Conservation (phyloP, 2,329 filamentous ascomycete species). For the Phoma sp. region DNA sequence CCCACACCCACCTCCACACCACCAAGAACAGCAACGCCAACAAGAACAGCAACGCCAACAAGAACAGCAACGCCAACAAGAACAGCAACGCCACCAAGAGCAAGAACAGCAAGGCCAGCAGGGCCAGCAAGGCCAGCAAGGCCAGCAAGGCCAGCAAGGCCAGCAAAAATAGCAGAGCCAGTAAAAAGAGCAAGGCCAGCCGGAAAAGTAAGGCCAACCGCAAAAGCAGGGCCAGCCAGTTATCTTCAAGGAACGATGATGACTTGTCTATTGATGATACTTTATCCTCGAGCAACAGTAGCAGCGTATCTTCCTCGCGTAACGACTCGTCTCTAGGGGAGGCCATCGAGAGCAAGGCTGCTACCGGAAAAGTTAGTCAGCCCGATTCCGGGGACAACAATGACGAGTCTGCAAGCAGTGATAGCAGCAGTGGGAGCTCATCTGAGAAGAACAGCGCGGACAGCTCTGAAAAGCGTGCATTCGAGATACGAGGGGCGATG, state of each 20-base stretch:
- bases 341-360: background rate
- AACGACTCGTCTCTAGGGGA: background rate
- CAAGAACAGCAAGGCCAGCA: too few relatives aligned
- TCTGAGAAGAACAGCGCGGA: background rate
- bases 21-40: background rate
- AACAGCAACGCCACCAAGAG: too few relatives aligned
- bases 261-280: background rate
- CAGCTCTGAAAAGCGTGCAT: background rate
- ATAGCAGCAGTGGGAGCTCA: background rate
- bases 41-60: too few relatives aligned
- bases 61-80: too few relatives aligned
- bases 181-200: too few relatives aligned
- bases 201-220: too few relatives aligned
- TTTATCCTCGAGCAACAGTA: background rate
- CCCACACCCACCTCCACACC: too few relatives aligned
- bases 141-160: too few relatives aligned
- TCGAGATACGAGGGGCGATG: background rate
- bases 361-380: background rate
- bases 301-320: background rate
- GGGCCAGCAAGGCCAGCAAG: too few relatives aligned
- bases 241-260: background rate
- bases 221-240: background rate
- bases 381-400: background rate
- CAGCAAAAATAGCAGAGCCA: background rate
- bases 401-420: background rate